Conservation (phyloP, 1,139 yeast genomes). For the Hansenula anomala region DNA sequence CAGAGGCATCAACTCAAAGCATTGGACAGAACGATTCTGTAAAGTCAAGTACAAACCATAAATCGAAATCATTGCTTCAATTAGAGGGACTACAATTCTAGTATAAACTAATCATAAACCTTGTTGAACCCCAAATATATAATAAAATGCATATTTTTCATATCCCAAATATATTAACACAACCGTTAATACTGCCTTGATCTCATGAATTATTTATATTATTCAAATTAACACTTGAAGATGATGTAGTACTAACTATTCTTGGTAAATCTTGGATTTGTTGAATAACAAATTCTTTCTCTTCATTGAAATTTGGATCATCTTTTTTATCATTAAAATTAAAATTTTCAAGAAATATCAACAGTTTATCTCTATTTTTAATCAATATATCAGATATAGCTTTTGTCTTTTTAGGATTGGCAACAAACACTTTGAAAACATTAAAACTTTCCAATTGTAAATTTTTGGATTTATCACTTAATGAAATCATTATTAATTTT, state of each 20-base stretch:
- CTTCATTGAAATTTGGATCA: conserved; percentile 70
- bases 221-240: neutral
- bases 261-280: conserved; percentile 70
- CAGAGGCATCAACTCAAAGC: neutral
- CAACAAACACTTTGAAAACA: conserved; percentile 88
- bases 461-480: conserved; percentile 86
- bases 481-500: conserved; percentile 77
- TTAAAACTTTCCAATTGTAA: conserved; percentile 89
- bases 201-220: no score
- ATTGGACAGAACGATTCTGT: neutral
- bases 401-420: conserved; percentile 86
- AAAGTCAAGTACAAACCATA: neutral
- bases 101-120: no score
- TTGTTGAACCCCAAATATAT: neutral
- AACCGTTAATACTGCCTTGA: no score
- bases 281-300: conserved; percentile 71
- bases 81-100: conserved; percentile 13
- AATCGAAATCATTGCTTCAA: conserved; percentile 6
- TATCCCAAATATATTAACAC: no score
- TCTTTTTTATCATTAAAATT: conserved; percentile 53
- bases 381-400: conserved; percentile 74
- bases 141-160: neutral
- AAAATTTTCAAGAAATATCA: conserved; percentile 65
- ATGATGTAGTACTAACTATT: conserved; percentile 26
- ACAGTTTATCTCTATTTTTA: conserved; percentile 74